These are phyloP conservation scores for Conticribra weissflogii DNA, from an alignment of 108 stramenopile species.

Conservation along the genomic window DNA sequence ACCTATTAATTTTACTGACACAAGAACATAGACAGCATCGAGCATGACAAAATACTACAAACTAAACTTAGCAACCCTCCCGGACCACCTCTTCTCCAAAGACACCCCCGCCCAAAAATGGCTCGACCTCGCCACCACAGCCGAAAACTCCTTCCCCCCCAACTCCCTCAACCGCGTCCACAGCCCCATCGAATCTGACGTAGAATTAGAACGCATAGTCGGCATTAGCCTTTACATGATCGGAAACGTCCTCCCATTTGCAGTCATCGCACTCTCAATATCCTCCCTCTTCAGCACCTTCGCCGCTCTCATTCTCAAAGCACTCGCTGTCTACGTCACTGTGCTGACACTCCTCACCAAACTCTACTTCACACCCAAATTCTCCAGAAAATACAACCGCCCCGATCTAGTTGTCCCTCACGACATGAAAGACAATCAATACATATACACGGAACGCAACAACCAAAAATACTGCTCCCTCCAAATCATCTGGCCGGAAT, in stretches of 20 bases:
- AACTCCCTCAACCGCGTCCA: slow-evolving; percentile 36
- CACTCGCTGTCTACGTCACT: slow-evolving; percentile 41
- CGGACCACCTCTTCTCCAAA: slow-evolving; percentile 55
- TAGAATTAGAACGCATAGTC: slow-evolving; percentile 63
- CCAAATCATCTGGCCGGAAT: slow-evolving; percentile 59
- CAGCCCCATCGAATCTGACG: slow-evolving; percentile 41
- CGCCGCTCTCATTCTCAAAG: slow-evolving; percentile 22
- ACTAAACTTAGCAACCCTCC: slow-evolving; percentile 52
- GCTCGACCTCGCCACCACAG: slow-evolving; percentile 42
- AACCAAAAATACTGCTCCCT: slow-evolving; percentile 55
- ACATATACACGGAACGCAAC: slow-evolving; percentile 70
- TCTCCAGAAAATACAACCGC: slow-evolving; percentile 49
- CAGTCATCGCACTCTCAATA: slow-evolving; percentile 39
- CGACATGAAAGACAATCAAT: slow-evolving; percentile 58
- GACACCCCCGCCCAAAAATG: slow-evolving; percentile 52
- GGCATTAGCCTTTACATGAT: slow-evolving; percentile 68
- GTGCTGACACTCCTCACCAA: slow-evolving; percentile 27
- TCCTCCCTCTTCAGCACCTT: slow-evolving; percentile 23
- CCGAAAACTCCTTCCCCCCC: slow-evolving; percentile 42
- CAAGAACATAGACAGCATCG: too few relatives aligned
- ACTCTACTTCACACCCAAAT: slow-evolving; percentile 43
- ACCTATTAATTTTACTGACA: too few relatives aligned
- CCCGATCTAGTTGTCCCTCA: slow-evolving; percentile 16
- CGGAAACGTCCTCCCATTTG: slow-evolving; percentile 66
- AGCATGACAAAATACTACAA: slow-evolving; percentile 68